Base-by-base conservation (phyloP, 352 stramenopile species). In the Phytophthora foliorum region DNA sequence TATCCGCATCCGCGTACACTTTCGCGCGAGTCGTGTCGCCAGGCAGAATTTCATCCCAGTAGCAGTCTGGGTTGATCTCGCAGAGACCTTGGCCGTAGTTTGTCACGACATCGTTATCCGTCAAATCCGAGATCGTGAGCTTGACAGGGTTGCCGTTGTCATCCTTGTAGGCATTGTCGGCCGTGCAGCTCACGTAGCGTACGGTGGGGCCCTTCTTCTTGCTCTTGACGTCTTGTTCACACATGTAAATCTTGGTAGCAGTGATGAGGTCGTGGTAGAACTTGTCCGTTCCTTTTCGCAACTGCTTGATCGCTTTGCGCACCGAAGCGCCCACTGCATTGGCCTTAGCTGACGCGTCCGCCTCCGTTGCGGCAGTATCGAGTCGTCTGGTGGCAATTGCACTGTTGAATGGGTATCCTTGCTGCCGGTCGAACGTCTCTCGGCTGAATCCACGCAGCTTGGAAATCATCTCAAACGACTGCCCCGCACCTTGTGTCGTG, bases 241-340 rank as follows among this genome's bases (percentile, higher is more conserved):
- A 92, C 14, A 90, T 17, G 9, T 59, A 42, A 54, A 92, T 90
- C 52, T 86, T 75, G 24, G 82, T 60, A 0, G 84, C 81, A 1
- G 55, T 77, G 71, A 91, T 86, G 38, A 93, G 53, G 21, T 93
- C 72, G 3, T 77, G 48, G 72, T 93, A 93, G 55, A 90, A 91
- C 51, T 86, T 82, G 31, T 78, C 62, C 2, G 60, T 85, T 49
- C 82, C 81, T 48, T 82, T 81, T 24, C 84, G 84, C 27, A 93
- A 57, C 44, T 90, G 74, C 60, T 86, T 89, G 58, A 93, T 85
- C 6, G 73, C 74, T 32, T 88, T 74, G 58, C 82, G 82, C n/a
- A 88, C 78, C 17, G 57, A 77, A 1, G 66, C 74, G 2, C 82
- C 82, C 13, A 91, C 69, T 49, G 82, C 52, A 17, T 78, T 83